These are phyloP conservation scores for Artemisia tridentata DNA, from an alignment of 129 eudicot genomes.

Conservation along the genomic window DNA sequence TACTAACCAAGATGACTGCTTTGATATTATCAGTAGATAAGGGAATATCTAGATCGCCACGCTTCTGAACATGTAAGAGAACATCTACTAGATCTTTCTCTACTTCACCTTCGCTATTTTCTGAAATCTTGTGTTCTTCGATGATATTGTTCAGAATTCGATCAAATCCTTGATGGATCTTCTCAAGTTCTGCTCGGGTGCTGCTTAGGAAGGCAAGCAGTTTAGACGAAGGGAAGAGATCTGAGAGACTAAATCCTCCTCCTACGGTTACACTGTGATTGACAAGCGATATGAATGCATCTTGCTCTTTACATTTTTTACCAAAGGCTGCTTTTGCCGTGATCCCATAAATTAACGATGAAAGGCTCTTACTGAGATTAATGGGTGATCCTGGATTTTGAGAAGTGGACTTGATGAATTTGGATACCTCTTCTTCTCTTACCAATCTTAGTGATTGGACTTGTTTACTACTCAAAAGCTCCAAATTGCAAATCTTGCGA, in stretches of 20 bases:
- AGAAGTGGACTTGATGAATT: slow-evolving; percentile 20
- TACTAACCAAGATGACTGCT: slow-evolving; percentile 50
- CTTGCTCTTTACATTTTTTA: slow-evolving; percentile 31
- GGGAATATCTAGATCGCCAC: slow-evolving; percentile 31
- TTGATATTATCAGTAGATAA: slow-evolving; percentile 40
- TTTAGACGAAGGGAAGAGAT: slow-evolving; percentile 38
- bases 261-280: slow-evolving; percentile 16
- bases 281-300: slow-evolving; percentile 21
- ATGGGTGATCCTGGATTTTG: slow-evolving; percentile 19
- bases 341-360: slow-evolving; percentile 21
- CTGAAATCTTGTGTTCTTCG: slow-evolving; percentile 31
- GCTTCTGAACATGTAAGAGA: slow-evolving; percentile 38
- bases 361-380: slow-evolving; percentile 25
- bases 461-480: slow-evolving; percentile 31
- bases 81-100: slow-evolving; percentile 50
- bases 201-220: slow-evolving; percentile 32
- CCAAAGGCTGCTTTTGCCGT: slow-evolving; percentile 31
- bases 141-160: slow-evolving; percentile 34
- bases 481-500: slow-evolving; percentile 26
- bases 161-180: slow-evolving; percentile 30
- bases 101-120: not conserved
- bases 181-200: slow-evolving; percentile 18
- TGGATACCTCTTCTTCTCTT: slow-evolving; percentile 27
- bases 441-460: slow-evolving; percentile 24
- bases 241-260: slow-evolving; percentile 37